These are phyloP conservation scores for Tulasnella sp. DNA, from an alignment of 768 basidiomycete genomes.

Conservation along the genomic window DNA sequence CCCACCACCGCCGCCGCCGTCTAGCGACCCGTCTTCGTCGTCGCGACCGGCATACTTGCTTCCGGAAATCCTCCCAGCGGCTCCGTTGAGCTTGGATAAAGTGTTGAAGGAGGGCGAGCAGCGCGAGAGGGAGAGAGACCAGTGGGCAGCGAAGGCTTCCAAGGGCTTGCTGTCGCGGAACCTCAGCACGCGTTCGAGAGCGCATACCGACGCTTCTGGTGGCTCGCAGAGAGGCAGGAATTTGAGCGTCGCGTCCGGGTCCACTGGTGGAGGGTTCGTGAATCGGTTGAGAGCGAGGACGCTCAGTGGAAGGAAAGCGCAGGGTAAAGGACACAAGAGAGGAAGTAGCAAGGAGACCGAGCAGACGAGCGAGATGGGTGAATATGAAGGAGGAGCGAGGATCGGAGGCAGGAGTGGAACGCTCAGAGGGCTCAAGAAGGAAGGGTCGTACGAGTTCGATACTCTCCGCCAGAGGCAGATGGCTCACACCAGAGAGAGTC, in stretches of 20 bases:
- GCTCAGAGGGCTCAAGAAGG: not conserved
- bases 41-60: not conserved
- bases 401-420: not conserved
- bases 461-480: not conserved
- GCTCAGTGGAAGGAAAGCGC: conserved; percentile 25
- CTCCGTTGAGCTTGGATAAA: conserved; percentile 19
- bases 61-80: not conserved
- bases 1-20: not conserved
- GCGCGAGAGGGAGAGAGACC: conserved; percentile 12
- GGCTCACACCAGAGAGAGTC: not conserved
- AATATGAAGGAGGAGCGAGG: conserved; percentile 4
- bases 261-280: not conserved
- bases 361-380: conserved; percentile 16
- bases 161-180: conserved; percentile 11
- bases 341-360: conserved; percentile 11
- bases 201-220: not conserved
- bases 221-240: conserved; percentile 4
- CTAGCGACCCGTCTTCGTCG: not conserved
- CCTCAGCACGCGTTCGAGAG: not conserved
- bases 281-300: conserved; percentile 22
- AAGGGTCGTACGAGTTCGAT: not conserved
- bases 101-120: conserved; percentile 22
- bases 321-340: conserved; percentile 13
- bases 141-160: conserved; percentile 16
- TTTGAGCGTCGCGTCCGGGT: not conserved